phyloP scores from a whole-genome alignment of 805 yeast genomes.

The Candida maesae region DNA sequence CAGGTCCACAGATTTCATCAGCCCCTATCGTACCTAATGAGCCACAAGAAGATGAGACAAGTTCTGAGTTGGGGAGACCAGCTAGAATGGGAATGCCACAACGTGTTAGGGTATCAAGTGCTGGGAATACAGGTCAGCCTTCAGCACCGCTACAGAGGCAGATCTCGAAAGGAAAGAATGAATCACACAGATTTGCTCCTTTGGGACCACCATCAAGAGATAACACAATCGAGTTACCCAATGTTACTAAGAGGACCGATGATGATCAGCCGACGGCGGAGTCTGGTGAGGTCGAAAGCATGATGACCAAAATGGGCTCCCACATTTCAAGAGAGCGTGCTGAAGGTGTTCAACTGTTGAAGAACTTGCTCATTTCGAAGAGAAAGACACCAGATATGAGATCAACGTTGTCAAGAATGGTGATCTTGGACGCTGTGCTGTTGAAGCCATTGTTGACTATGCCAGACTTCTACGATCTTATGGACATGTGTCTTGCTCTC shows the following conservation, averaged over 20 bases:
- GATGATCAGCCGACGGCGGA: conserved; percentile 1
- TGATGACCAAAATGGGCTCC: conserved; percentile 19
- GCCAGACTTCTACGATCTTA: conserved; percentile 25
- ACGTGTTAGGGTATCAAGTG: conserved; percentile 21
- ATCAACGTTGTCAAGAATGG: conserved; percentile 19
- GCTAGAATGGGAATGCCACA: conserved; percentile 23
- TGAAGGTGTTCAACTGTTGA: conserved; percentile 21
- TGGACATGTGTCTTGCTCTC: conserved; percentile 27
- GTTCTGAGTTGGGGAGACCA: conserved; percentile 24
- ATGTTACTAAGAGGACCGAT: neutral
- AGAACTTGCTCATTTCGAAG: conserved; percentile 1
- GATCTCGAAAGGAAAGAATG: conserved; percentile 17
- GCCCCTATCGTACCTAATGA: conserved; percentile 2
- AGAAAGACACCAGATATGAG: conserved; percentile 15
- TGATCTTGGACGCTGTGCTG: conserved; percentile 26
- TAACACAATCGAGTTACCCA: conserved; percentile 4
- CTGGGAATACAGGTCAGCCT: conserved; percentile 4
- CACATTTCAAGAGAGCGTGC: conserved; percentile 24
- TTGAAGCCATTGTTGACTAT: conserved; percentile 29
- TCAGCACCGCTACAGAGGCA: neutral
- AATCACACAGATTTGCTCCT: conserved; percentile 5
- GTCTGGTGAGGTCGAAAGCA: neutral
- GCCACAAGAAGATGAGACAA: neutral
- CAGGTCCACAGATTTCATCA: conserved; percentile 30
- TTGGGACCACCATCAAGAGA: conserved; percentile 5